Base-by-base conservation (phyloP, 768 basidiomycete genomes). In the Lactarius hengduanensis region DNA sequence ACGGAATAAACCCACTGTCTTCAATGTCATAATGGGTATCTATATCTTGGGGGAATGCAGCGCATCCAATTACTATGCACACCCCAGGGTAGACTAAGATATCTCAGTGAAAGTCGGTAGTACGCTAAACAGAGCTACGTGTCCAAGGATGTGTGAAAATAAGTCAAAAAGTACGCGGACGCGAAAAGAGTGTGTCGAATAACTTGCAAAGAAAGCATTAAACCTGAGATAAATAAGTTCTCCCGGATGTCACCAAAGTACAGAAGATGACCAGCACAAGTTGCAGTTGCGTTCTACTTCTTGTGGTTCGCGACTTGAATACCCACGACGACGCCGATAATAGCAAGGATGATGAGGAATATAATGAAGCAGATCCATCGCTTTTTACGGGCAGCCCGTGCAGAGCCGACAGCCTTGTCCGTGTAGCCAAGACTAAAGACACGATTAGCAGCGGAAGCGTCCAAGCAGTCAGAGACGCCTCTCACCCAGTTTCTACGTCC, bases 311-410 rank as follows among this genome's bases (percentile, higher is more conserved):
- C 77, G 32, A 89, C 82, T 38, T 87, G 80, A 6, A 83, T 87
- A 32, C 84, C 79, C 36, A 92, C 79, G 60, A 90, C 81, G 55
- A 83, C 88, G 55, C 86, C 80, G 57, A 92, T 83, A 69, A 88
- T 84, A 65, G 89, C 80, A 62, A 94, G 73, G 65, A 92, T 73
- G 63, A 84, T 71, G 69, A 95, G 73, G 63, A 77, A 74, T 67
- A 94, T 86, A 78, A 86, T 74, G 82, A 96, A 96, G 79, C 96
- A 98, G 75, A 96, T 96, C 94, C 95, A 97, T 73, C 95, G 88
- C 84, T 96, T 98, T 78, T 89, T 93, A 67, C 96, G 88, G 26
- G 96, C 96, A 38, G 89, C 84, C 36, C 91, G 84, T 26, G 96
- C 96, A 43, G 90, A 93, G 43, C 78, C 80, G 61, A 98, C 91